Conservation (phyloP, 768 basidiomycete species). For the Boletus rubescentipes region DNA sequence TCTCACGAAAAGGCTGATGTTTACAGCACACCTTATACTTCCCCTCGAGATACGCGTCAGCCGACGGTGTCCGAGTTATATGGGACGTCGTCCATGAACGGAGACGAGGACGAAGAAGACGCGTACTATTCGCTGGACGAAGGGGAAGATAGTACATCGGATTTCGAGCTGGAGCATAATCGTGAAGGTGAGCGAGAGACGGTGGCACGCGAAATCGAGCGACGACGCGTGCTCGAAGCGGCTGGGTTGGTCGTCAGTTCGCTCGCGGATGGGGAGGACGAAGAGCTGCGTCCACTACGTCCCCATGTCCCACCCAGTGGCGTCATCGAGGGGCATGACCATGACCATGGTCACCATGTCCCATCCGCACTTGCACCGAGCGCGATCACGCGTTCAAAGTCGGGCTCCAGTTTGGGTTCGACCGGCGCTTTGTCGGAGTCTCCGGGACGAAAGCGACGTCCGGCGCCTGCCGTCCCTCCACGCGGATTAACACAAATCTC, state of each 20-base stretch:
- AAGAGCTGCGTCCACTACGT: neutral
- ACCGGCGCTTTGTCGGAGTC: slow-evolving; percentile 43
- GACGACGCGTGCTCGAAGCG: slow-evolving; percentile 81
- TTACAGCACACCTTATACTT: slow-evolving; percentile 26
- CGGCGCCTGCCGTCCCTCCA: slow-evolving; percentile 24
- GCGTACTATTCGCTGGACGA: slow-evolving; percentile 32
- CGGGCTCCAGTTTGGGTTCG: slow-evolving; percentile 18
- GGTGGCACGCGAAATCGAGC: slow-evolving; percentile 67
- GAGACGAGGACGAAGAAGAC: slow-evolving; percentile 35
- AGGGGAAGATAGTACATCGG: slow-evolving; percentile 24
- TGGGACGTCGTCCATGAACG: slow-evolving; percentile 13
- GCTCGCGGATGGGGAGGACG: neutral
- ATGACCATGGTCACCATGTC: neutral
- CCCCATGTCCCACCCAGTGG: slow-evolving; percentile 27
- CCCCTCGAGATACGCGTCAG: slow-evolving; percentile 16
- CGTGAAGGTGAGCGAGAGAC: slow-evolving; percentile 40
- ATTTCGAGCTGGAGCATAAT: neutral
- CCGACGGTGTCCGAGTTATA: slow-evolving; percentile 5
- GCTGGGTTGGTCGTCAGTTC: slow-evolving; percentile 79
- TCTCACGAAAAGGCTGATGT: slow-evolving; percentile 13
- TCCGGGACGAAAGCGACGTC: slow-evolving; percentile 26
- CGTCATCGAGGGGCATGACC: neutral
- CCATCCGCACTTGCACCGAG: neutral
- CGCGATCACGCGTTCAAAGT: slow-evolving; percentile 1
- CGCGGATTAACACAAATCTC: slow-evolving; percentile 16